These are phyloP conservation scores for Leersia perrieri DNA, from an alignment of 176 grass and related monocot genomes.

Conservation along the genomic window DNA sequence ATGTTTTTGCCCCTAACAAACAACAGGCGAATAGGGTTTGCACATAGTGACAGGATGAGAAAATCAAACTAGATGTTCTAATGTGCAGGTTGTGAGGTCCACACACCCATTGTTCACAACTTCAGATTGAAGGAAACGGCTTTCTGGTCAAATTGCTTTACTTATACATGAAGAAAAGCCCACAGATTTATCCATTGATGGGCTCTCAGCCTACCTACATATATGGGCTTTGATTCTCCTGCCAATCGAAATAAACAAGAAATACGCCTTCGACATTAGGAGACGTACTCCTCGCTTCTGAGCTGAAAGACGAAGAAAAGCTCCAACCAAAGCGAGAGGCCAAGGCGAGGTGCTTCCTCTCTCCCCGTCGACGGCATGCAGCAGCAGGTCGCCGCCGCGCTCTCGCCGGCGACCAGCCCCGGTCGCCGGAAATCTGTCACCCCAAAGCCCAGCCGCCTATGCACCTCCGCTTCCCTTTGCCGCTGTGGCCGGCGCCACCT, in stretches of 20 bases:
- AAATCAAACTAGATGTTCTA: not conserved
- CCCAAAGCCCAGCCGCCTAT: not conserved
- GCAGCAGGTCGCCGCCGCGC: not conserved
- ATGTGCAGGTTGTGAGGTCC: too few relatives aligned
- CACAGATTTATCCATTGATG: not conserved
- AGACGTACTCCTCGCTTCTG: not conserved
- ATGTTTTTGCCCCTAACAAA: not conserved
- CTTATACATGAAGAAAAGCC: not conserved
- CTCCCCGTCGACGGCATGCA: not conserved
- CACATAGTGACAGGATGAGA: not conserved
- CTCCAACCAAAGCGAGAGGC: not conserved
- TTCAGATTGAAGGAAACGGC: not conserved
- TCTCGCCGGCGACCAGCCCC: not conserved
- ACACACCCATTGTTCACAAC: too few relatives aligned
- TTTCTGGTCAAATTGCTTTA: not conserved
- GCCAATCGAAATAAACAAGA: accelerated
- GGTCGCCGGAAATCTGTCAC: not conserved
- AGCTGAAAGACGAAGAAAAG: too few relatives aligned
- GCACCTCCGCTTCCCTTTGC: conserved; percentile 11
- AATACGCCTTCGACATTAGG: not conserved
- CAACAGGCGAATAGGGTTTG: not conserved
- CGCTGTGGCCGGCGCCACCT: conserved; percentile 44
- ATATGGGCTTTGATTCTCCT: not conserved
- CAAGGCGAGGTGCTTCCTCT: not conserved
- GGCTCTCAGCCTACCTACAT: not conserved